Evolutionary conservation across 73 alveolate genomes (phyloP).

Genomic region (Blepharisma stoltei): DNA sequence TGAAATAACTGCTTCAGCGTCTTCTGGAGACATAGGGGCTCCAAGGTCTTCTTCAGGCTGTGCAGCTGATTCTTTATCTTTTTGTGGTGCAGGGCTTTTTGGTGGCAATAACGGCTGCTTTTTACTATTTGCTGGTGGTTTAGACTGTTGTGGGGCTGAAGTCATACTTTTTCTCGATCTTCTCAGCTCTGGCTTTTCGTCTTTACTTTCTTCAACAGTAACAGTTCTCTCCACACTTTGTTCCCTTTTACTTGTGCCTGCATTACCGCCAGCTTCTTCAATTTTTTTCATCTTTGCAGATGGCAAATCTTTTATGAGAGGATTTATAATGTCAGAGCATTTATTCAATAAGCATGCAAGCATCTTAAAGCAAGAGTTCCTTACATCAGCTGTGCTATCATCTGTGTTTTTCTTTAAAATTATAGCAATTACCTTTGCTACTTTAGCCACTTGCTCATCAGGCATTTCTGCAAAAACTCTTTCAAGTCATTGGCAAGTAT

Average conservation of each 20-base stretch:
- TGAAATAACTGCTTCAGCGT: conserved; percentile 8
- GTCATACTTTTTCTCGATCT: background rate
- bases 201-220: background rate
- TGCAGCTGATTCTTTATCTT: background rate
- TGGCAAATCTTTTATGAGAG: conserved; percentile 17
- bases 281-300: conserved; percentile 26
- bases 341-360: background rate
- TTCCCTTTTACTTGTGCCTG: background rate
- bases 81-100: background rate
- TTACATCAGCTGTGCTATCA: conserved; percentile 2
- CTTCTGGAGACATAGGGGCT: conserved; percentile 37
- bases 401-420: conserved; percentile 11
- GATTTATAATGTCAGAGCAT: background rate
- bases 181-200: background rate
- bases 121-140: background rate
- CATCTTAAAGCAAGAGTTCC: background rate
- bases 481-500: background rate
- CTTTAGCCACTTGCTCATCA: background rate
- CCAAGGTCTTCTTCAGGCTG: conserved; percentile 19
- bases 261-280: conserved; percentile 13
- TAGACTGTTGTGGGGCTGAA: background rate
- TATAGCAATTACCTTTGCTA: background rate
- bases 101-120: background rate
- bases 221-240: background rate
- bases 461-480: conserved; percentile 6